Evolutionary conservation across 257 asterid species (phyloP).

Genomic region (Salvia hispanica): DNA sequence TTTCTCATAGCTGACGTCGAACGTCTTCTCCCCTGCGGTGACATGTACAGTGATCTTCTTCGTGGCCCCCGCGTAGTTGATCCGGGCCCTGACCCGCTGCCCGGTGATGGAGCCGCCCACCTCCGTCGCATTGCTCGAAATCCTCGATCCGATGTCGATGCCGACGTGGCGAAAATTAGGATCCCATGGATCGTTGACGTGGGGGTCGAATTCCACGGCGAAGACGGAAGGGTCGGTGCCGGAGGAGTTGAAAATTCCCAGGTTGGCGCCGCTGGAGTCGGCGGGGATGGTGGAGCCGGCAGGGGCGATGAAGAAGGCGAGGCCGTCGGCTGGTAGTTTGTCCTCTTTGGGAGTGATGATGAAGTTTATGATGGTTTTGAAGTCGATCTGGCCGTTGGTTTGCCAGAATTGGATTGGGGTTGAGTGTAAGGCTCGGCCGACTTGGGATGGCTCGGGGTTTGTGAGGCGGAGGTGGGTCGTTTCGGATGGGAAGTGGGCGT

Average conservation of each 20-base stretch:
- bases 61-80: not conserved
- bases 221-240: not conserved
- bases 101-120: not conserved
- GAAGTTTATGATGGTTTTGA: not conserved
- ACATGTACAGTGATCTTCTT: not conserved
- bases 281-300: not conserved
- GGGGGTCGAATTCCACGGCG: constrained; percentile 20
- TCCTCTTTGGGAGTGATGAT: not conserved
- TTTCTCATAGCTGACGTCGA: not conserved
- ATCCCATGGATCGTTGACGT: not conserved
- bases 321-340: not conserved
- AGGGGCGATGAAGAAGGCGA: constrained; percentile 11
- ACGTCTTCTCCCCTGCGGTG: not conserved
- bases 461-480: constrained; percentile 8
- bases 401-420: not conserved
- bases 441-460: not conserved
- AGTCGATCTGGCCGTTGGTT: not conserved
- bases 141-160: not conserved
- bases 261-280: not conserved
- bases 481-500: not conserved
- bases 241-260: not conserved
- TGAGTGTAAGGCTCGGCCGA: constrained; percentile 10
- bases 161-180: constrained; percentile 1
- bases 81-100: not conserved
- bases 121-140: not conserved